Evolutionary conservation across 176 grass and related monocot species (phyloP).

Genomic region (Alopecurus myosuroides): DNA sequence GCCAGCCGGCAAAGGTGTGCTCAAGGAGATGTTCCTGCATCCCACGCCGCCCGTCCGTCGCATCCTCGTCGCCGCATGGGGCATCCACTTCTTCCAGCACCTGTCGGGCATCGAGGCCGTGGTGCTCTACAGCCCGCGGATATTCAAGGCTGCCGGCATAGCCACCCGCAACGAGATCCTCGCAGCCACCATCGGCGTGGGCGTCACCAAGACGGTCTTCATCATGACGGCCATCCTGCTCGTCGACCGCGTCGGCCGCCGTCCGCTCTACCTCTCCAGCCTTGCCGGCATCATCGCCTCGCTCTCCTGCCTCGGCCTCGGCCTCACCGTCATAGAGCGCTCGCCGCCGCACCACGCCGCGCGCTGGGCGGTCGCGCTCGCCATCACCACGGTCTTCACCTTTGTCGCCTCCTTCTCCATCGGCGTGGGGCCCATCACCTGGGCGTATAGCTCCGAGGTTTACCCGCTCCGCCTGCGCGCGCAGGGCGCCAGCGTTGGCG

Average conservation of each 20-base stretch:
- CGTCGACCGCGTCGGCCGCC: slow-evolving; percentile 51
- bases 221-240: slow-evolving; percentile 58
- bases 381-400: slow-evolving; percentile 40
- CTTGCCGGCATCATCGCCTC: slow-evolving; percentile 33
- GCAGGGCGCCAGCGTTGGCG: slow-evolving; percentile 23
- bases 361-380: slow-evolving; percentile 45
- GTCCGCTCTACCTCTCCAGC: slow-evolving; percentile 51
- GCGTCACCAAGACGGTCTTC: slow-evolving; percentile 56
- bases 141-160: slow-evolving; percentile 56
- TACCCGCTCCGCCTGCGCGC: slow-evolving; percentile 43
- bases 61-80: slow-evolving; percentile 37
- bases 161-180: slow-evolving; percentile 29
- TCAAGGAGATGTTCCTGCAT: slow-evolving; percentile 43
- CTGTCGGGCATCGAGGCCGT: slow-evolving; percentile 63
- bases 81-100: slow-evolving; percentile 74
- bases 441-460: slow-evolving; percentile 63
- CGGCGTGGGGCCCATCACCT: slow-evolving; percentile 59
- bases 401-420: slow-evolving; percentile 59
- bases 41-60: slow-evolving; percentile 42
- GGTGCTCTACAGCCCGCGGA: slow-evolving; percentile 56
- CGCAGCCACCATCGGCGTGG: slow-evolving; percentile 49
- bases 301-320: slow-evolving; percentile 34
- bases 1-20: slow-evolving; percentile 27
- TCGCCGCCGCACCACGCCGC: neutral
- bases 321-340: slow-evolving; percentile 37